Base-by-base conservation (phyloP, 805 yeast genomes). In the Peterozyma xylosa region DNA sequence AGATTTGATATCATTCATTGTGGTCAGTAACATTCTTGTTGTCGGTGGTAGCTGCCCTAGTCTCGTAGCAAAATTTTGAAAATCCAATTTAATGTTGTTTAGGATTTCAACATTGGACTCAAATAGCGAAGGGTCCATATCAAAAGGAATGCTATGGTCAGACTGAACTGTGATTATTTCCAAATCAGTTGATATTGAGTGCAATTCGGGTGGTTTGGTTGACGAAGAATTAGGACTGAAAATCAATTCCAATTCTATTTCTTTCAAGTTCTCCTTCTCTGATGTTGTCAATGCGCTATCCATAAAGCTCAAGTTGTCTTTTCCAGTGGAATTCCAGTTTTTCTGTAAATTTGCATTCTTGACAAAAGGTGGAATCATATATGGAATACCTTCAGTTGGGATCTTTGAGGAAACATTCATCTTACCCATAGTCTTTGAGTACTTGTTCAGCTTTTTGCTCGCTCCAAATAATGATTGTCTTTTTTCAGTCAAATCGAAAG, bases 111-210 rank as follows among this genome's bases (percentile, higher is more conserved):
- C 43, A 32, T 62, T 36, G 37, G 52, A 56, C 1, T 52, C 52
- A 16, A 66, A 48, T 27, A 63, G 42, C 39, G 59, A 63, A 0
- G 63, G 48, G 15, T 66, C 62, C n/a, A 72, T 46, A 42, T 63
- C 63, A 14, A 71, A 53, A 14, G 78, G 76, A 36, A 72, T 67
- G 2, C 50, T 46, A 4, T 36, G 15, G 5, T 29, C 16, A 3
- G 57, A 48, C 9, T 35, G 30, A 1, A 52, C 5, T 18, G 48
- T 50, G 34, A 48, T 30, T 1, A 45, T 45, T 18, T 35, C 45
- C 35, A 54, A 35, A 1, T 18, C 18, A 13, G 46, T 18, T 16
- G 39, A 41, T n/a, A 47, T 42, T 4, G 33, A 13, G 9, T 41
- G 18, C 1, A 46, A 15, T 10, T 34, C 30, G 2, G 57, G 57